phyloP scores from a whole-genome alignment of 768 basidiomycete genomes.

The Lactarius evosmus region DNA sequence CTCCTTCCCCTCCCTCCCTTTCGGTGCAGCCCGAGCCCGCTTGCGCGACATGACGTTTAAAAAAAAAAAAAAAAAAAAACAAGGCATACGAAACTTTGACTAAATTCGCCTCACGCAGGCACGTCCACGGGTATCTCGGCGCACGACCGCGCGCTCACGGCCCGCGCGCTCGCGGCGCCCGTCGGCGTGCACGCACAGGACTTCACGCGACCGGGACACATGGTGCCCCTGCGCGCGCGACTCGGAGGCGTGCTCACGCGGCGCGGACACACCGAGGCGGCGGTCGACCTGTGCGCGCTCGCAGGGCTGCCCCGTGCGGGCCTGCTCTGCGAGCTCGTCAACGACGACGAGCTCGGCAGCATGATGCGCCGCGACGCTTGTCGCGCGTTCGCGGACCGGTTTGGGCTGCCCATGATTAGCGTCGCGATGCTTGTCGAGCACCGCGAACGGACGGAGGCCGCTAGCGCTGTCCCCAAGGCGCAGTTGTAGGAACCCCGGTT shows the following conservation, averaged over 20 bases:
- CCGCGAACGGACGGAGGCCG: constrained; percentile 28
- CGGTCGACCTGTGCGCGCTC: constrained; percentile 80
- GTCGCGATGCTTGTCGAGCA: constrained; percentile 74
- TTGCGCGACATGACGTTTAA: too few species aligned
- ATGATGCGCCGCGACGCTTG: constrained; percentile 98
- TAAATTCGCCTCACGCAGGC: constrained; percentile 42
- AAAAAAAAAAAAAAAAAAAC: too few species aligned
- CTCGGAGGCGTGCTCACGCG: constrained; percentile 83
- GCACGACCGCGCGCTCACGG: constrained; percentile 88
- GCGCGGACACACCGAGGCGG: constrained; percentile 91
- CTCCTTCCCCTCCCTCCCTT: too few species aligned
- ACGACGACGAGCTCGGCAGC: constrained; percentile 79
- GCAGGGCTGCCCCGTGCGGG: constrained; percentile 69
- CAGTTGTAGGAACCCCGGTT: not conserved
- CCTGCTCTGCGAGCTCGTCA: constrained; percentile 91
- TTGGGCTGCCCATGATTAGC: constrained; percentile 92
- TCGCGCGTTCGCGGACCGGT: constrained; percentile 81
- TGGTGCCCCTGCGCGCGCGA: constrained; percentile 88
- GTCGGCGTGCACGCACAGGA: constrained; percentile 51
- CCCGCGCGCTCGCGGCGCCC: constrained; percentile 71
- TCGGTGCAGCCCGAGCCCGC: too few species aligned
- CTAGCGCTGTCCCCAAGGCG: not conserved
- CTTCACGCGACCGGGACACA: constrained; percentile 91
- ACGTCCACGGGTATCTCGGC: constrained; percentile 97
- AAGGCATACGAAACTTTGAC: too few species aligned